Conservation (phyloP, 352 stramenopile species). For the Albugo candida region DNA sequence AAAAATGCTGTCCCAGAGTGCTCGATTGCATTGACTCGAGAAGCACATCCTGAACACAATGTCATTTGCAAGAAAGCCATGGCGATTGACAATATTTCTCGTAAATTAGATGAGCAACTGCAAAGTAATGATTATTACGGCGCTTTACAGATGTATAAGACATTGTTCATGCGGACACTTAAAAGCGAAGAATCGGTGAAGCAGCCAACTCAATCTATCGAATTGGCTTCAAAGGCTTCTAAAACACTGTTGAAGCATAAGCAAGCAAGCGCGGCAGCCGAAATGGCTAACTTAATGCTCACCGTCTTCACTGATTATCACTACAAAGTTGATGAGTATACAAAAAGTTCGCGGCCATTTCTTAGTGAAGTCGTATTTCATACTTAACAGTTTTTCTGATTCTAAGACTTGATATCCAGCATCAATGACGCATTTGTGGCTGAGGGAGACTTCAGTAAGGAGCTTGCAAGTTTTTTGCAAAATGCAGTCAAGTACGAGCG, state of each 20-base stretch:
- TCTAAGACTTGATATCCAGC: conserved; percentile 24
- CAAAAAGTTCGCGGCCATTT: conserved; percentile 21
- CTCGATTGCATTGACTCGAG: conserved; percentile 14
- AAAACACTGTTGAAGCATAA: conserved; percentile 48
- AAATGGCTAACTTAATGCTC: conserved; percentile 66
- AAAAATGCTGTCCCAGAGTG: no score
- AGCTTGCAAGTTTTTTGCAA: conserved; percentile 51
- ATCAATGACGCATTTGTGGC: conserved; percentile 35
- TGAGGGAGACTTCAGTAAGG: conserved; percentile 48
- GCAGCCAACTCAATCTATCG: conserved; percentile 39
- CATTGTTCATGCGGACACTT: conserved; percentile 70
- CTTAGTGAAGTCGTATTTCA: not conserved
- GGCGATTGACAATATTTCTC: conserved; percentile 51
- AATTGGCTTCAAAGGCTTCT: conserved; percentile 41
- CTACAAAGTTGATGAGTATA: conserved; percentile 38
- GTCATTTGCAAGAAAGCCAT: conserved; percentile 12
- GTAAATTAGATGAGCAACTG: conserved; percentile 59
- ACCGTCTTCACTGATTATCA: conserved; percentile 53
- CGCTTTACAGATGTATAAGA: conserved; percentile 83
- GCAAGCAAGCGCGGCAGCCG: conserved; percentile 50
- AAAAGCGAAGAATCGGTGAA: conserved; percentile 32
- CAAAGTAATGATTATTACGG: conserved; percentile 66
- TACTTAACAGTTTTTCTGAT: not conserved
- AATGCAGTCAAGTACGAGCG: conserved; percentile 47
- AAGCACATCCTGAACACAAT: conserved; percentile 5